Evolutionary conservation across 2,329 filamentous ascomycete genomes (phyloP), one percentile per base, ranked within the genome.

Genomic region (Aureobasidium subglaciale): DNA sequence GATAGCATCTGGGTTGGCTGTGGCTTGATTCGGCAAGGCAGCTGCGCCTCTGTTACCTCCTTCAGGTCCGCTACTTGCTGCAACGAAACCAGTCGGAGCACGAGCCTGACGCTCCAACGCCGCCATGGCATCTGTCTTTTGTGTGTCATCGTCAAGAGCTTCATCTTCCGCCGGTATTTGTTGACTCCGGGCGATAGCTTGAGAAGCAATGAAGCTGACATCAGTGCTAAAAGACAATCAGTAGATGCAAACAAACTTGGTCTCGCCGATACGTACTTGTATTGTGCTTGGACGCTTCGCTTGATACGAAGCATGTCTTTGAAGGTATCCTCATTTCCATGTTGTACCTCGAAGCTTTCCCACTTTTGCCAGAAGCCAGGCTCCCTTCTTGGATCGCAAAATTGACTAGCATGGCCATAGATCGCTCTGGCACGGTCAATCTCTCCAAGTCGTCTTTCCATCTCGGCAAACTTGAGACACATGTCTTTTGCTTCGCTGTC

Each of bases 251-350:
- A 9, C 5, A 18, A 6, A 24, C n/a, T 22, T 42, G 30, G 30
- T 15, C 16, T 16, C 22, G 25, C 15, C 45, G 37, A 35, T 42
- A 73, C 77, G 67, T 79, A 83, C 80, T 97, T 97, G 78, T 95
- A 99, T 74, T 96, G 89, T 53, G 93, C 92, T 71, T 96, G 90
- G 11, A 99, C 93, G 71, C 90, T 96, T 68, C 93, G 80, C 79
- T 97, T 99, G 77, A 99, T 90, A 27, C 93, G 86, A 60, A 97
- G 78, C 93, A 99, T 99, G 70, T 99, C 93, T 76, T 96, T 96
- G 79, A 95, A 99, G 0, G 95, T 99, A 70, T 99, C 93, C 70
- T 99, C 95, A 73, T 99, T 99, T 61, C 93, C 93, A 67, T 99
- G 93, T 69, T 95, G 88, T 20, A 97, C 90, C 72, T 99, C 95